These are phyloP conservation scores for Jaapia argillacea DNA, from an alignment of 768 basidiomycete genomes.

Conservation along the genomic window DNA sequence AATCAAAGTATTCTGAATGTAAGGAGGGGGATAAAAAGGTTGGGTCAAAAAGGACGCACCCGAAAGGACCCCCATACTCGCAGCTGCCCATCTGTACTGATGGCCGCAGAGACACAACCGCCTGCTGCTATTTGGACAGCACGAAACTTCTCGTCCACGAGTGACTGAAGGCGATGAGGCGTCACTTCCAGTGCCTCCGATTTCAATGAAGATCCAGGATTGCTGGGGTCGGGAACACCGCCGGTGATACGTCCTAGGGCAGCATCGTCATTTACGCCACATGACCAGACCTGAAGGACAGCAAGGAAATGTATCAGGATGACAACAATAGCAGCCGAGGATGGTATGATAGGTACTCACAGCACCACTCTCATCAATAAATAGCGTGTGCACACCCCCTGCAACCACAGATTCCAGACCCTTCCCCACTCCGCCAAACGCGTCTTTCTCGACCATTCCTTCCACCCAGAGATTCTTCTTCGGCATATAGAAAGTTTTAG, in stretches of 20 bases:
- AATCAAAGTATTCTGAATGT: neutral
- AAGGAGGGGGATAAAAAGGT: neutral
- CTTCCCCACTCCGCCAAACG: constrained; percentile 18
- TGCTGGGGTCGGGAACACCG: constrained; percentile 16
- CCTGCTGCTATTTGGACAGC: constrained; percentile 31
- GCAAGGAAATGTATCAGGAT: neutral
- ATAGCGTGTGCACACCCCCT: constrained; percentile 37
- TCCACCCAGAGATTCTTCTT: constrained; percentile 30
- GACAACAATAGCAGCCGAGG: neutral
- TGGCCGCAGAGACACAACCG: constrained; percentile 29
- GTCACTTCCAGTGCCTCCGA: constrained; percentile 10
- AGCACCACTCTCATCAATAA: constrained; percentile 30
- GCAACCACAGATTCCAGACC: constrained; percentile 30
- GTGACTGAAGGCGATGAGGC: constrained; percentile 12
- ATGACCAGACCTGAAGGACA: constrained; percentile 12
- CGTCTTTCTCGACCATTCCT: constrained; percentile 24
- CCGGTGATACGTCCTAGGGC: constrained; percentile 21
- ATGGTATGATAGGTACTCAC: constrained; percentile 20
- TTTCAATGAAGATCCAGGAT: too few relatives aligned
- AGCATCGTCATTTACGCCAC: constrained; percentile 22
- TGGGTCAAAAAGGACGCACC: constrained; percentile 13
- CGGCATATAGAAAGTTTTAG: too few relatives aligned
- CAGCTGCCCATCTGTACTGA: constrained; percentile 28
- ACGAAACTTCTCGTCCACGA: constrained; percentile 27
- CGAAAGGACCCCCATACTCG: constrained; percentile 36